A percentile compares a stretch with the other conserved stretches of the same genome.
phyloP scores from a whole-genome alignment of 73 alveolate genomes.

The Uronychia binucleata region DNA sequence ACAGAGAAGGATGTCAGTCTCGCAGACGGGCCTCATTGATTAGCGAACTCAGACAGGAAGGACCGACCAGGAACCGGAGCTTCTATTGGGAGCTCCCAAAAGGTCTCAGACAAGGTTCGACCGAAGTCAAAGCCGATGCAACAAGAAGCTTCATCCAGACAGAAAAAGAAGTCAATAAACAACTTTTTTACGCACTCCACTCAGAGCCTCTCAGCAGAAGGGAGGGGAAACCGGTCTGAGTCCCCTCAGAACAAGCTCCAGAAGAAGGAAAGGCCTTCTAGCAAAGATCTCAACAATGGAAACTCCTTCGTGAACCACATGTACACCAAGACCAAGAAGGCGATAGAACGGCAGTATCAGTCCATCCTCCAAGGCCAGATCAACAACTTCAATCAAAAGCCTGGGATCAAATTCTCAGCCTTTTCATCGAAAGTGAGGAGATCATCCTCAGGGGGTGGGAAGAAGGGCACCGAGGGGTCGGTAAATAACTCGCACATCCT shows the following conservation, averaged over 20 bases:
- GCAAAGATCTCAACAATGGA: neutral
- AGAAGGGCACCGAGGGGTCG: neutral
- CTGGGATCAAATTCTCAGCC: neutral
- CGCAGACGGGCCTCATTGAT: neutral
- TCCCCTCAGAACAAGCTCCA: neutral
- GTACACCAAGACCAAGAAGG: neutral
- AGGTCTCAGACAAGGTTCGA: neutral
- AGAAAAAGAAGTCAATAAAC: neutral
- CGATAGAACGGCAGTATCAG: neutral
- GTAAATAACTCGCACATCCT: neutral
- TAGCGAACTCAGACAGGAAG: neutral
- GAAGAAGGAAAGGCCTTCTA: neutral
- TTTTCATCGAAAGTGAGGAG: neutral
- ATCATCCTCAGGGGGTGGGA: too few relatives aligned
- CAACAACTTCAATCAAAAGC: neutral
- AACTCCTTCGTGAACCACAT: neutral
- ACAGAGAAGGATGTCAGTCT: neutral
- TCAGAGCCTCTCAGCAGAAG: neutral
- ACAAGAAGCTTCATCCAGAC: too few relatives aligned
- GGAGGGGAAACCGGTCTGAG: too few relatives aligned
- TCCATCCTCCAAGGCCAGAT: neutral
- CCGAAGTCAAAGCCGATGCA: neutral
- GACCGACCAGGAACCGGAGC: neutral
- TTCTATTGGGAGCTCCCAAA: neutral
- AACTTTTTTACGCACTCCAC: neutral